Base-by-base conservation (phyloP, 2,329 filamentous ascomycete species). In the Penicillium sp. region DNA sequence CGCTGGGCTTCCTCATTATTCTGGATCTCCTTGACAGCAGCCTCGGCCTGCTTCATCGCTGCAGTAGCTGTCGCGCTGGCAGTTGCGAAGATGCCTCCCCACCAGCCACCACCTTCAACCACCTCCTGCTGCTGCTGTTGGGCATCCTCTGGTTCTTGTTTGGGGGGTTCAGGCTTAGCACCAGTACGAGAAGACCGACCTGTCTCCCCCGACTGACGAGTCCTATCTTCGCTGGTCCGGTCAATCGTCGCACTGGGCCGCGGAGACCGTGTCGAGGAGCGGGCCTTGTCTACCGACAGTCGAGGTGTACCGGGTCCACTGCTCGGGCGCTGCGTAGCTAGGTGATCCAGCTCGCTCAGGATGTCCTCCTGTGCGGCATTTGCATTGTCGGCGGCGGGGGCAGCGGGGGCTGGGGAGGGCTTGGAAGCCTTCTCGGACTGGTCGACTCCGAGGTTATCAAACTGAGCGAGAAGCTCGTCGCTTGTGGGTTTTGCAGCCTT, bases 1-100 rank as follows among this genome's bases (percentile, higher is more conserved):
- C 90, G 89, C 77, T 93, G 92, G 45, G 93, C 94, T 72, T 99
- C 94, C 68, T 97, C 91, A 65, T 96, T 97, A 69, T 94, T 88
- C 71, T 96, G 90, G 41, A 99, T 92, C 72, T 97, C 91, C 70
- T 93, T 96, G 59, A 96, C 92, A 0, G 92, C 88, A 7, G 88
- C 90, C 74, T 97, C 92, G 40, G 94, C 93, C 71, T 93, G 90
- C 78, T 95, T 96, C 75, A 95, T 83, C 27, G 80, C 80, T 43
- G 81, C 80, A 46, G 78, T 84, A 27, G 91, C 91, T 0, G 90
- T 92, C 33, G 81, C 80, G 47, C 78, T 84, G 29, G 91, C 91
- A 0, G 90, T 92, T 34, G 89, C 90, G 65, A 94, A 82, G 46
- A 97, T 76, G 18, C 90, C 88, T 67, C 91, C 91, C 89, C 91